These are phyloP conservation scores for Aspergillus bertholletiae DNA, from an alignment of 495 filamentous ascomycete genomes.

Conservation along the genomic window DNA sequence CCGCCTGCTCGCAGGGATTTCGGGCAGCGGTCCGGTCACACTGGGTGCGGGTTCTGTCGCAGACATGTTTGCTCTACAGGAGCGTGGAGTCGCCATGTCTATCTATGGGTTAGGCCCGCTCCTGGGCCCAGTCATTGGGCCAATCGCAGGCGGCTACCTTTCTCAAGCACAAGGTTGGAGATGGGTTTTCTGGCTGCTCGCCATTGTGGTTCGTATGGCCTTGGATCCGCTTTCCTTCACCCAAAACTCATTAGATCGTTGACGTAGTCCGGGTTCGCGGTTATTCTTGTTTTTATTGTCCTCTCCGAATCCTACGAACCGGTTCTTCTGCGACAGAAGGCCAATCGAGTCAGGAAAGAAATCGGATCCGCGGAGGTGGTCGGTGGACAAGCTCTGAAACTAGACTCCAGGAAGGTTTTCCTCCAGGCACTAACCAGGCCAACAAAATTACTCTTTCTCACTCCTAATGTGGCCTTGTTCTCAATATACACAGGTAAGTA, in stretches of 20 bases:
- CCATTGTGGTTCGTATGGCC: conserved; percentile 38
- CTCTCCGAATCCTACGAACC: conserved; percentile 43
- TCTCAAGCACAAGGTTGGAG: conserved; percentile 39
- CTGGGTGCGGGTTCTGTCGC: conserved; percentile 49
- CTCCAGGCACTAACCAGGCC: conserved; percentile 47
- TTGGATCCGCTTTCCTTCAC: not conserved
- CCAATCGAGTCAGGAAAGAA: conserved; percentile 46
- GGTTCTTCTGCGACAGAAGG: conserved; percentile 51
- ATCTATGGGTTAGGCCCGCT: conserved; percentile 55
- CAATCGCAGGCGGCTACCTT: conserved; percentile 48
- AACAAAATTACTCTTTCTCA: conserved; percentile 43
- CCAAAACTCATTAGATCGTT: not conserved
- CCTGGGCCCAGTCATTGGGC: conserved; percentile 52
- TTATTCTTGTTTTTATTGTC: conserved; percentile 15
- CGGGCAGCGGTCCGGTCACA: conserved; percentile 40
- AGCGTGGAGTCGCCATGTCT: conserved; percentile 39
- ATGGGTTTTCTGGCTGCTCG: conserved; percentile 49
- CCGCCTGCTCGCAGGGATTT: conserved; percentile 43
- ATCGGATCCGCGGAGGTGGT: conserved; percentile 48
- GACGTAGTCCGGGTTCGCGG: not conserved
- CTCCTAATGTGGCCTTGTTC: conserved; percentile 53
- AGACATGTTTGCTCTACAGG: conserved; percentile 37
- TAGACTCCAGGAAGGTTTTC: conserved; percentile 30
- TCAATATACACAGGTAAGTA: conserved; percentile 41
- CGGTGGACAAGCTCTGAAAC: conserved; percentile 43